These are phyloP conservation scores for Heracleum sosnowskyi DNA, from an alignment of 129 eudicot species.

Conservation along the genomic window DNA sequence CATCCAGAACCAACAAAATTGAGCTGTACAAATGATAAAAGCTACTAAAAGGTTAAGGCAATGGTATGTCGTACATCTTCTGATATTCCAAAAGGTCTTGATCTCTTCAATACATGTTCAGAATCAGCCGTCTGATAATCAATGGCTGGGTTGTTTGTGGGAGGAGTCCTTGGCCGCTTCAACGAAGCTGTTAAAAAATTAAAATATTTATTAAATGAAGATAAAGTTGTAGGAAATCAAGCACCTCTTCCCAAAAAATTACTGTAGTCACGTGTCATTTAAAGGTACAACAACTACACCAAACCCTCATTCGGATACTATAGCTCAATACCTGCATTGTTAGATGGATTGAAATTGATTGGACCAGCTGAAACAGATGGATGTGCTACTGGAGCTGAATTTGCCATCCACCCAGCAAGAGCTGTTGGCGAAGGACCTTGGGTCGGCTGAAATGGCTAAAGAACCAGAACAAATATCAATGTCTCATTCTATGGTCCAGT, in stretches of 20 bases:
- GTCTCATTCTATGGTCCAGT: constrained; percentile 11
- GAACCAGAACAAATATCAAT: constrained; percentile 15
- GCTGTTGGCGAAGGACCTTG: constrained; percentile 53
- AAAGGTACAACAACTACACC: not conserved
- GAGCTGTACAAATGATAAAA: not conserved
- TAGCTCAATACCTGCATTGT: constrained; percentile 39
- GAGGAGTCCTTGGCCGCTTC: constrained; percentile 76
- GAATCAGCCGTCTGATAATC: constrained; percentile 70
- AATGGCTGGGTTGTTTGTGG: constrained; percentile 41
- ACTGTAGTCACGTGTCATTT: not conserved
- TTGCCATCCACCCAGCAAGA: constrained; percentile 66
- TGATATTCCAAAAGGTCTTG: constrained; percentile 65
- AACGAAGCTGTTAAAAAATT: constrained; percentile 29
- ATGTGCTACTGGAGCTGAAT: constrained; percentile 55
- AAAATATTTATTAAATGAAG: not conserved
- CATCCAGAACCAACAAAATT: not conserved
- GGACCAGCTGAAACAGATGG: constrained; percentile 74
- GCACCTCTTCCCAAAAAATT: not conserved
- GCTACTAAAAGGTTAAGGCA: not conserved
- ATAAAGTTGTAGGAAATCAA: not conserved
- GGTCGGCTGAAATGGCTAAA: constrained; percentile 61
- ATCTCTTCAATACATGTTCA: constrained; percentile 58
- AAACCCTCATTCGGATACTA: not conserved
- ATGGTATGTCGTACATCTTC: constrained; percentile 45
- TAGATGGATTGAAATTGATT: constrained; percentile 49